Percentiles rank a stretch among this genome's conserved stretches.
These are phyloP conservation scores for Fusarium proliferatum DNA, from an alignment of 2,329 filamentous ascomycete genomes.

Conservation along the genomic window DNA sequence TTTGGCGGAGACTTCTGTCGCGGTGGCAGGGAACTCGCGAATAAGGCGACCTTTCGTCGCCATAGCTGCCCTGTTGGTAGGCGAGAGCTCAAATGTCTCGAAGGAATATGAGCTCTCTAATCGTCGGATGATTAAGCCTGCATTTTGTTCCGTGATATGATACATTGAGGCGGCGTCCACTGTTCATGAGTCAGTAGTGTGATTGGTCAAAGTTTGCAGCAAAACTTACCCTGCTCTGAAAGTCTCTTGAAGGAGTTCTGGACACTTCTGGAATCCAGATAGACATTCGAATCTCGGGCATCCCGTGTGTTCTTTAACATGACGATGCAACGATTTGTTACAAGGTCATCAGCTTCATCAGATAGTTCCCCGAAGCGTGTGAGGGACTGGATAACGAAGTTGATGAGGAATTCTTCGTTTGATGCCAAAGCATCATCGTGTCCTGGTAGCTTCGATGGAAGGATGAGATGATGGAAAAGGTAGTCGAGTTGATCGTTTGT, in stretches of 20 bases:
- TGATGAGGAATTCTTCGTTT: not conserved
- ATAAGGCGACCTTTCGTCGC: not conserved
- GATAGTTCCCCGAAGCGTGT: not conserved
- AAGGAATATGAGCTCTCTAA: not conserved
- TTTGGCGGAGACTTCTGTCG: not conserved
- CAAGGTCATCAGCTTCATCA: rapidly evolving
- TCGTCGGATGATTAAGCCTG: rapidly evolving
- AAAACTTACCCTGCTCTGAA: not conserved
- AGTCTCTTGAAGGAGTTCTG: not conserved
- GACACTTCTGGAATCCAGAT: not conserved
- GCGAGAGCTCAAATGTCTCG: not conserved
- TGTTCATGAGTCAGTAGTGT: not conserved
- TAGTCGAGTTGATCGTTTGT: not conserved
- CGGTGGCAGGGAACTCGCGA: not conserved
- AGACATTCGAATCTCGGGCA: not conserved
- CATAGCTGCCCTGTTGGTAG: not conserved
- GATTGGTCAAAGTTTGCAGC: rapidly evolving
- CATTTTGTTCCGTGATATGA: not conserved
- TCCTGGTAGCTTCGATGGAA: not conserved
- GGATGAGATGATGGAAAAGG: not conserved
- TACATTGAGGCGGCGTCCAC: not conserved
- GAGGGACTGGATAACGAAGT: not conserved
- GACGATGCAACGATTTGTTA: not conserved
- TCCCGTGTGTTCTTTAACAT: not conserved
- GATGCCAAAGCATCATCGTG: not conserved